Evolutionary conservation across 495 filamentous ascomycete species (phyloP).

Genomic region (Penicillium ochrochloron): DNA sequence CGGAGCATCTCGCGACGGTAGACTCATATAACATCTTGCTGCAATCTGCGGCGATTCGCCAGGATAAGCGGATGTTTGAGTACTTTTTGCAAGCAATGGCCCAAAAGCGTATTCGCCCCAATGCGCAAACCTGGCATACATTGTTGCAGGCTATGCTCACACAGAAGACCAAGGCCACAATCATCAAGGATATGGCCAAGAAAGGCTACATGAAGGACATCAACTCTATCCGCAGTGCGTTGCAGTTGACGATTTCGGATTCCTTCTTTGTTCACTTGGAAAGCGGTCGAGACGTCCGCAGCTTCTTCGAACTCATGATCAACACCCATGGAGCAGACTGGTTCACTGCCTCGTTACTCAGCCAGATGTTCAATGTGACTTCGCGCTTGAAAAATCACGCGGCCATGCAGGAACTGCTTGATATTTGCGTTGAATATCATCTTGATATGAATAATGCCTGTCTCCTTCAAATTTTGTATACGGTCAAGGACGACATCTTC

Average conservation of each 20-base stretch:
- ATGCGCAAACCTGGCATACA: conserved; percentile 49
- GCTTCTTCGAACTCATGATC: conserved; percentile 41
- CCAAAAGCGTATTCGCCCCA: conserved; percentile 40
- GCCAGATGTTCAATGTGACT: conserved; percentile 42
- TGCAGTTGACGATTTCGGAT: conserved; percentile 41
- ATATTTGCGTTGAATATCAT: conserved; percentile 33
- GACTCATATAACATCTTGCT: conserved; percentile 54
- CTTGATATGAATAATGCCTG: conserved; percentile 27
- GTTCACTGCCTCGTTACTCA: conserved; percentile 40
- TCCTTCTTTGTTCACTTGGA: conserved; percentile 40
- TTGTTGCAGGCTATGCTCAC: conserved; percentile 42
- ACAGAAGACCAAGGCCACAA: conserved; percentile 33
- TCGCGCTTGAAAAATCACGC: conserved; percentile 27
- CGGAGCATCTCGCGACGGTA: conserved; percentile 43
- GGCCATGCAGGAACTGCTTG: conserved; percentile 33
- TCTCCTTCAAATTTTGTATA: conserved; percentile 27
- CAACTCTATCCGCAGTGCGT: conserved; percentile 25
- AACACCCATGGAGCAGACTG: conserved; percentile 36
- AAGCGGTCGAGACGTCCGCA: conserved; percentile 36
- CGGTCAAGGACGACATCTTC: conserved; percentile 31
- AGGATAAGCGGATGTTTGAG: conserved; percentile 41
- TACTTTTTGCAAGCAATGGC: conserved; percentile 40
- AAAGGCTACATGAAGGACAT: conserved; percentile 36
- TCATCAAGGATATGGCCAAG: conserved; percentile 43
- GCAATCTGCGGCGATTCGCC: conserved; percentile 37